Evolutionary conservation across 148 eudicot genomes (phyloP).

Genomic region (Rhododendron kiyosumense): DNA sequence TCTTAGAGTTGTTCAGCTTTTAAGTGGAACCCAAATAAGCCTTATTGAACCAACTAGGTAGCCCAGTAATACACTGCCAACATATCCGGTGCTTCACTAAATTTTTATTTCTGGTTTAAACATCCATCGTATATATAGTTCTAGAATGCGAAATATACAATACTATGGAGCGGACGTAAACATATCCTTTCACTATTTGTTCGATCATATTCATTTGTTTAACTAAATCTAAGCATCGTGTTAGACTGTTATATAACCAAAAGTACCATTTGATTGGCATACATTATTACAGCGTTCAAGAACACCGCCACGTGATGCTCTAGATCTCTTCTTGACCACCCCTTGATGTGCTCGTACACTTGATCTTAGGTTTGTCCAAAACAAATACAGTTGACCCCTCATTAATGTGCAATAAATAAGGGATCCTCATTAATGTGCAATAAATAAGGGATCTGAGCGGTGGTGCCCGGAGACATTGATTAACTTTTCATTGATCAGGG

Average conservation of each 20-base stretch:
- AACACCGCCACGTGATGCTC: neutral
- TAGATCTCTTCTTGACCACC: neutral
- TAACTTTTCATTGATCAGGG: neutral
- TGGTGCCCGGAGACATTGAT: too few species aligned
- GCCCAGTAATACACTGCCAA: too few species aligned
- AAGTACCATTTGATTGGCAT: neutral
- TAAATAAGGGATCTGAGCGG: neutral
- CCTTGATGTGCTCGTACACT: neutral
- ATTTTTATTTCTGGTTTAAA: too few species aligned
- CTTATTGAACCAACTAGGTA: too few species aligned
- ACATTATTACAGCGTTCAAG: neutral
- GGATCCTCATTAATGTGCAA: neutral
- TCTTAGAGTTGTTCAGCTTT: too few species aligned
- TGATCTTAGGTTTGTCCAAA: neutral
- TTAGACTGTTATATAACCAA: too few species aligned
- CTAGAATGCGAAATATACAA: too few species aligned
- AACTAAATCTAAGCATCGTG: neutral
- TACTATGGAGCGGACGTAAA: too few species aligned
- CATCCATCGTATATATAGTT: too few species aligned
- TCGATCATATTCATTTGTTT: neutral
- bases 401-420: neutral
- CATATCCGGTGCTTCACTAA: too few species aligned
- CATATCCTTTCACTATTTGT: too few species aligned
- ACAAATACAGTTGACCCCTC: neutral
- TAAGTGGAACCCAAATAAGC: neutral